These are phyloP conservation scores for Hyaloscypha bicolor DNA, from an alignment of 495 filamentous ascomycete species.

Conservation along the genomic window DNA sequence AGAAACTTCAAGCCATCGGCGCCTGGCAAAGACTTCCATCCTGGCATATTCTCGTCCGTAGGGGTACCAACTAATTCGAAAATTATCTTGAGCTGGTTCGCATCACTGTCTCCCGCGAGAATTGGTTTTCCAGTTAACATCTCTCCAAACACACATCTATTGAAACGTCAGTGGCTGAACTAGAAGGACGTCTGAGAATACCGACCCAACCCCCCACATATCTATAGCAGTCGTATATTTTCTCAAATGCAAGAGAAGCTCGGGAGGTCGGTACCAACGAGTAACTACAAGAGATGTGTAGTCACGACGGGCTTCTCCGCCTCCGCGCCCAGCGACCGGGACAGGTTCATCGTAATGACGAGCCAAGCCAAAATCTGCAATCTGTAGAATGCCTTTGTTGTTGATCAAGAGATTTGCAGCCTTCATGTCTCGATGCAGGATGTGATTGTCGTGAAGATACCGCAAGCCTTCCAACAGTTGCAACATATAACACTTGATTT, in stretches of 20 bases:
- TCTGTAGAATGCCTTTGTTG: slow-evolving; percentile 91
- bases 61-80: slow-evolving; percentile 93
- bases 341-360: slow-evolving; percentile 88
- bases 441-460: slow-evolving; percentile 88
- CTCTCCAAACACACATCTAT: slow-evolving; percentile 93
- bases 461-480: slow-evolving; percentile 87
- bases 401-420: slow-evolving; percentile 97
- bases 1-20: slow-evolving; percentile 74
- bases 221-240: slow-evolving; percentile 95
- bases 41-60: slow-evolving; percentile 90
- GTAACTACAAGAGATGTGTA: slow-evolving; percentile 97
- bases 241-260: slow-evolving; percentile 83
- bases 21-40: slow-evolving; percentile 79
- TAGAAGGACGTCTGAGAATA: slow-evolving; percentile 1
- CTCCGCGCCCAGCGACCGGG: slow-evolving; percentile 76
- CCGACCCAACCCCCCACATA: slow-evolving; percentile 95
- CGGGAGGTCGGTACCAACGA: slow-evolving; percentile 94
- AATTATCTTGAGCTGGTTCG: slow-evolving; percentile 86
- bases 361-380: slow-evolving; percentile 96
- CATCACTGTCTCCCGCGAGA: slow-evolving; percentile 83
- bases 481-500: slow-evolving; percentile 98
- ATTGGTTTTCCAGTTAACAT: slow-evolving; percentile 97
- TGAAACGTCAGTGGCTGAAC: slow-evolving; percentile 31
- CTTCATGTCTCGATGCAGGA: slow-evolving; percentile 98
- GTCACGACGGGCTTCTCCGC: slow-evolving; percentile 82